Conservation (phyloP, 2,329 filamentous ascomycete genomes). For the Elsinoe fawcettii region DNA sequence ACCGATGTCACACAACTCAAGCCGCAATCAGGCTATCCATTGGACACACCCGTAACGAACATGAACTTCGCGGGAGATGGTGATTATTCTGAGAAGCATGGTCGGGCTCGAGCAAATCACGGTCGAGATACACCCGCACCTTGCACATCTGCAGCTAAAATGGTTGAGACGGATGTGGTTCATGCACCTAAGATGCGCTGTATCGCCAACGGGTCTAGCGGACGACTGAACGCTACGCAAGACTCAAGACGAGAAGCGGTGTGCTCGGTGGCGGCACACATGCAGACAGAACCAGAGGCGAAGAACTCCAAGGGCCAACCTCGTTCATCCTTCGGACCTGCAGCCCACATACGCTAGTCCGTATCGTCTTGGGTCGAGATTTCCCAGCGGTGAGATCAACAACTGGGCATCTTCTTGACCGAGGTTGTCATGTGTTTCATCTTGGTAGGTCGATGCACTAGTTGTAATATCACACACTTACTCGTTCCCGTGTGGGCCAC, state of each 20-base stretch:
- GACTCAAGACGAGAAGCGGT: not conserved
- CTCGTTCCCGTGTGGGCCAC: constrained; percentile 1
- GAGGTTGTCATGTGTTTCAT: constrained; percentile 13
- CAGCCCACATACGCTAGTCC: not conserved
- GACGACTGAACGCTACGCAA: not conserved
- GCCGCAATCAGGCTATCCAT: not conserved
- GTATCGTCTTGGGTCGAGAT: not conserved
- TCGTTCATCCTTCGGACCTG: constrained; percentile 3
- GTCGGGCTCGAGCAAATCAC: not conserved
- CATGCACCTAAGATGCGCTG: constrained; percentile 5
- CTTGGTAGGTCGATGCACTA: not conserved
- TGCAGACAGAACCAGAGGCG: not conserved
- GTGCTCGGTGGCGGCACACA: not conserved
- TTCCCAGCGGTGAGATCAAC: not conserved
- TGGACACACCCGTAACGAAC: not conserved
- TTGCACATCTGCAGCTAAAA: not conserved
- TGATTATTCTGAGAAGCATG: not conserved
- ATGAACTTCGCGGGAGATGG: not conserved
- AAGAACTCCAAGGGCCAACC: not conserved
- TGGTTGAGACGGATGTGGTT: constrained; percentile 6
- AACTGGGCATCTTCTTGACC: not conserved
- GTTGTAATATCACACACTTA: not conserved
- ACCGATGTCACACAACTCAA: not conserved
- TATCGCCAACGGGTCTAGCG: not conserved
- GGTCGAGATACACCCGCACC: not conserved